These are phyloP conservation scores for Oidiodendron maius DNA, from an alignment of 495 filamentous ascomycete genomes.

Conservation along the genomic window DNA sequence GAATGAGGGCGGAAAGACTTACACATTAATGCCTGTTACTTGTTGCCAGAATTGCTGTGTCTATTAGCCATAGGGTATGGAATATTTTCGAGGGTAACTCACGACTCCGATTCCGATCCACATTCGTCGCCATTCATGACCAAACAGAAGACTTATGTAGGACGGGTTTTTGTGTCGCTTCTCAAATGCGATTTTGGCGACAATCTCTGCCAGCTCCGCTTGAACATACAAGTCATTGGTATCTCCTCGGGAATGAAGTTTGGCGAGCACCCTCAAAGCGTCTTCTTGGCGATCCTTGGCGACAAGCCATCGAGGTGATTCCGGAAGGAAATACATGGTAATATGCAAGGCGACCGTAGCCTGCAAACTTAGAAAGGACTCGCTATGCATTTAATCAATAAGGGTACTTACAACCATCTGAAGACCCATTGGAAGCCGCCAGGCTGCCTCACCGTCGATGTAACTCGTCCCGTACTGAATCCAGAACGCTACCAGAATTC, in stretches of 20 bases:
- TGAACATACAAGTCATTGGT: conserved; percentile 19
- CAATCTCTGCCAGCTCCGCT: conserved; percentile 27
- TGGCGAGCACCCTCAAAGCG: conserved; percentile 59
- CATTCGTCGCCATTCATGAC: conserved; percentile 22
- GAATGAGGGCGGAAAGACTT: no score
- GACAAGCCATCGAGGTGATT: conserved; percentile 71
- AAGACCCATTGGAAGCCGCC: conserved; percentile 69
- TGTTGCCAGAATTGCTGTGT: conserved; percentile 31
- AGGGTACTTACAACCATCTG: no score
- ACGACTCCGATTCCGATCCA: conserved; percentile 31
- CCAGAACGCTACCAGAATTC: conserved; percentile 76
- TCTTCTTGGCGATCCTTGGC: conserved; percentile 59
- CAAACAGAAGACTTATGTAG: conserved; percentile 24
- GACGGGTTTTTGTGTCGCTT: conserved; percentile 24
- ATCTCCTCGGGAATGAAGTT: conserved; percentile 47
- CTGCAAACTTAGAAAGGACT: no score
- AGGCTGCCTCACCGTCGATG: conserved; percentile 68
- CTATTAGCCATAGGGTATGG: no score
- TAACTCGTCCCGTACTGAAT: conserved; percentile 57
- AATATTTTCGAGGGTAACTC: no score
- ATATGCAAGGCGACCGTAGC: conserved; percentile 38
- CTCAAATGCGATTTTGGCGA: conserved; percentile 35
- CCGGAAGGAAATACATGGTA: conserved; percentile 59
- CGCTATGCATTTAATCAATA: no score
- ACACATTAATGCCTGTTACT: no score